Evolutionary conservation across 768 basidiomycete genomes (phyloP).

Genomic region (Boletellus ananiceps): DNA sequence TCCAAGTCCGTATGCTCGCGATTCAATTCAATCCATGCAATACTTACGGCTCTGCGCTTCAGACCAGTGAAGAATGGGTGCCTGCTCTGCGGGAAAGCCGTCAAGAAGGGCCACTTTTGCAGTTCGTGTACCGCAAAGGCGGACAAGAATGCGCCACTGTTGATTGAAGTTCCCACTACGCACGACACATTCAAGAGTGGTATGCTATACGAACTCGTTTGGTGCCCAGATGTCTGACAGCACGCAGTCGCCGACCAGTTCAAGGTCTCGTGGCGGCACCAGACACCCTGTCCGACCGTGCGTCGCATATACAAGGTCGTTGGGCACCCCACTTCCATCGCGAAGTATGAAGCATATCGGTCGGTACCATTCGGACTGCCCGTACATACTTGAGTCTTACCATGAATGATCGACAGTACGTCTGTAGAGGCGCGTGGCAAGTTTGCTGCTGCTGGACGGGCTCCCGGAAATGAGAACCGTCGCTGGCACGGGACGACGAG

Average conservation of each 20-base stretch:
- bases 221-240: constrained; percentile 1
- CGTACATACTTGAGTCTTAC: neutral
- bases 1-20: constrained; percentile 29
- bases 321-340: constrained; percentile 42
- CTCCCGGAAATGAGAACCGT: constrained; percentile 66
- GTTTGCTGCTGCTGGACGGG: constrained; percentile 48
- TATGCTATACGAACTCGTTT: constrained; percentile 26
- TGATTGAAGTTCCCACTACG: constrained; percentile 55
- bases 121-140: constrained; percentile 51
- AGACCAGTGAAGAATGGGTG: constrained; percentile 44
- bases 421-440: constrained; percentile 58
- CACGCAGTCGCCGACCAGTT: constrained; percentile 60
- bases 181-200: constrained; percentile 66
- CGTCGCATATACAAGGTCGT: constrained; percentile 63
- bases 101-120: constrained; percentile 65
- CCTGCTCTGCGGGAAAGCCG: constrained; percentile 53
- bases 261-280: constrained; percentile 64
- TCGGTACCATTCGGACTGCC: constrained; percentile 24
- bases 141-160: constrained; percentile 48
- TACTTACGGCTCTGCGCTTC: constrained; percentile 31
- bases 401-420: constrained; percentile 31
- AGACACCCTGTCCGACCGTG: constrained; percentile 53
- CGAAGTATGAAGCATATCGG: constrained; percentile 60
- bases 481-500: constrained; percentile 73
- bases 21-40: constrained; percentile 23